These are phyloP conservation scores for Apodospora peruviana DNA, from an alignment of 495 filamentous ascomycete genomes.

Conservation along the genomic window DNA sequence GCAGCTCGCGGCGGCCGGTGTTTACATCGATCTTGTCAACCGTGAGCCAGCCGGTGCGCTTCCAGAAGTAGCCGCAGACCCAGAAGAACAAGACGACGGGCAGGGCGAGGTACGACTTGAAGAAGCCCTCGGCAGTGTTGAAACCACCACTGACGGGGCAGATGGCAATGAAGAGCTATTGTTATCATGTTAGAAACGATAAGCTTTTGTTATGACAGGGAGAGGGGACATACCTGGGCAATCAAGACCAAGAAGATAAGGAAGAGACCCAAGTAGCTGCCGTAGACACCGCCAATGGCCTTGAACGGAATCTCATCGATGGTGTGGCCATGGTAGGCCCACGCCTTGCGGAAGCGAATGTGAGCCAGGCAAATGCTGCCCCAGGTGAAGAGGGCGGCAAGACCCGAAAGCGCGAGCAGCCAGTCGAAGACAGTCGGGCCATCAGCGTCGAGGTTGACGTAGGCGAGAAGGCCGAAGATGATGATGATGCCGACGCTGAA, in stretches of 20 bases:
- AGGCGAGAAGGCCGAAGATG: conserved; percentile 49
- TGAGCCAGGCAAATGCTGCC: conserved; percentile 69
- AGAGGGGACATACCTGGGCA: conserved; percentile 42
- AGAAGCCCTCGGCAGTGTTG: conserved; percentile 60
- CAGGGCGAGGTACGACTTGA: conserved; percentile 71
- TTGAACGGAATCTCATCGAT: conserved; percentile 67
- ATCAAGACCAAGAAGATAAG: conserved; percentile 57
- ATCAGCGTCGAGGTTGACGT: conserved; percentile 44
- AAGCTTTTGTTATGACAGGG: not conserved
- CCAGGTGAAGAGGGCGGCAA: conserved; percentile 69
- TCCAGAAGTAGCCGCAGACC: conserved; percentile 57
- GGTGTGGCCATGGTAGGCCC: conserved; percentile 56
- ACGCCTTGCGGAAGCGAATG: conserved; percentile 58
- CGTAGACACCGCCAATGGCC: conserved; percentile 59
- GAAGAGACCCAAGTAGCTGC: conserved; percentile 59
- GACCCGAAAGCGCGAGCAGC: conserved; percentile 65
- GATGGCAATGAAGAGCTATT: conserved; percentile 47
- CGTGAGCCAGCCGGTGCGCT: conserved; percentile 51
- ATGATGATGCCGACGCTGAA: conserved; percentile 39
- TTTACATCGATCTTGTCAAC: conserved; percentile 58
- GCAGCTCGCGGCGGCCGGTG: conserved; percentile 52
- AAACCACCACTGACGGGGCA: conserved; percentile 34
- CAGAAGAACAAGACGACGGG: conserved; percentile 80
- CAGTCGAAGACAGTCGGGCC: conserved; percentile 53
- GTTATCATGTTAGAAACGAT: not conserved